A percentile compares a stretch with the other conserved stretches of the same genome.
Evolutionary conservation across 352 stramenopile species (phyloP).

Genomic region (Stramenopiles sp.): DNA sequence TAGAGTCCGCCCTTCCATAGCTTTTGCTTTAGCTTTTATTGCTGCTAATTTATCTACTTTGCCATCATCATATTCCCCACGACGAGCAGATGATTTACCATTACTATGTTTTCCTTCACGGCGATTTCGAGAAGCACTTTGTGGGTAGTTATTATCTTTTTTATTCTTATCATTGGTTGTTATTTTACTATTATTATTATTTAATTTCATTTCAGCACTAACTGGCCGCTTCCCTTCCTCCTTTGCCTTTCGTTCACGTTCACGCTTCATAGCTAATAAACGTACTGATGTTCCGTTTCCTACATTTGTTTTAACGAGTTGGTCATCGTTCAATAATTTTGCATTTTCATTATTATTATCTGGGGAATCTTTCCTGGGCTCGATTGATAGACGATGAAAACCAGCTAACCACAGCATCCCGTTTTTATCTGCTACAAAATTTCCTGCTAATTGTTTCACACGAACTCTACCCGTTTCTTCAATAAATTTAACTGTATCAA

Average conservation of each 20-base stretch:
- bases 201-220: no score
- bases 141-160: neutral
- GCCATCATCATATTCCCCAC: neutral
- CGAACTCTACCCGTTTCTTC: neutral
- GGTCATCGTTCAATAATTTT: neutral
- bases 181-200: neutral
- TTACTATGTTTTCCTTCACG: neutral
- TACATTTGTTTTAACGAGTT: neutral
- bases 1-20: no score
- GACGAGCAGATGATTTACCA: no score
- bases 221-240: neutral
- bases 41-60: no score
- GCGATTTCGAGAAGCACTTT: neutral
- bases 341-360: neutral
- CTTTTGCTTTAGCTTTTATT: no score
- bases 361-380: neutral
- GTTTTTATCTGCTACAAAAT: neutral
- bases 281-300: neutral
- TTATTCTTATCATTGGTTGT: neutral
- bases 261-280: neutral
- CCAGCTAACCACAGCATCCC: neutral
- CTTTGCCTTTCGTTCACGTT: neutral
- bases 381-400: neutral
- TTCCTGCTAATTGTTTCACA: neutral
- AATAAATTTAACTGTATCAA: conserved; percentile 1